These are phyloP conservation scores for Cladophialophora exuberans DNA, from an alignment of 2,329 filamentous ascomycete genomes.

Conservation along the genomic window DNA sequence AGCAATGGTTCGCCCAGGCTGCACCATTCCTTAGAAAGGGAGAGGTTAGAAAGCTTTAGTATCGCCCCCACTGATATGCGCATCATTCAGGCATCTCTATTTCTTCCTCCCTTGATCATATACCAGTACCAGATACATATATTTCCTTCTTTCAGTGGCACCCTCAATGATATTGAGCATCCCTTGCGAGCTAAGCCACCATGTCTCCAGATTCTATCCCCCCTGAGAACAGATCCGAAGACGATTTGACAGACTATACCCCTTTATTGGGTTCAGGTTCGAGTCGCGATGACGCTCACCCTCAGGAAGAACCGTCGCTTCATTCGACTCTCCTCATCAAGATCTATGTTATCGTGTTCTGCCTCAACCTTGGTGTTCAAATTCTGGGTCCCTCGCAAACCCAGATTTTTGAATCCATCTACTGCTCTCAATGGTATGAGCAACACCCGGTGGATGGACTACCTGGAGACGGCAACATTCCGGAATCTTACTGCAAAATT, in stretches of 20 bases:
- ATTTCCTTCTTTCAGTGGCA: no score
- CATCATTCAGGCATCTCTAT: background rate
- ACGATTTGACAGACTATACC: background rate
- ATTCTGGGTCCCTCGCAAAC: constrained; percentile 51
- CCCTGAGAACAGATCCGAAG: background rate
- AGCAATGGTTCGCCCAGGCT: background rate
- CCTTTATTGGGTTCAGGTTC: background rate
- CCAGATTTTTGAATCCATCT: constrained; percentile 54
- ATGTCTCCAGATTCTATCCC: background rate
- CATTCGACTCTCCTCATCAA: constrained; percentile 2
- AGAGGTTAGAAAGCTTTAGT: background rate
- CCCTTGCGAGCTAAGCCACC: background rate
- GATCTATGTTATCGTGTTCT: constrained; percentile 47
- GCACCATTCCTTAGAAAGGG: background rate
- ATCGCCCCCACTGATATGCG: background rate
- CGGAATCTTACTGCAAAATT: constrained; percentile 55
- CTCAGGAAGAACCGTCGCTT: background rate
- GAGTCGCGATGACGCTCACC: background rate
- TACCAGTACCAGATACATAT: no score
- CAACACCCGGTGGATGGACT: constrained; percentile 49
- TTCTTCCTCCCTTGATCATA: background rate
- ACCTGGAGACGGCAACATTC: constrained; percentile 44
- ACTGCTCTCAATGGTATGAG: constrained; percentile 51
- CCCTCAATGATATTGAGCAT: no score
- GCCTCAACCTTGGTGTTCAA: constrained; percentile 50